Base-by-base conservation (phyloP, 371 early-diverging fungal genomes). In the Amoeboaphelidium protococcarum region DNA sequence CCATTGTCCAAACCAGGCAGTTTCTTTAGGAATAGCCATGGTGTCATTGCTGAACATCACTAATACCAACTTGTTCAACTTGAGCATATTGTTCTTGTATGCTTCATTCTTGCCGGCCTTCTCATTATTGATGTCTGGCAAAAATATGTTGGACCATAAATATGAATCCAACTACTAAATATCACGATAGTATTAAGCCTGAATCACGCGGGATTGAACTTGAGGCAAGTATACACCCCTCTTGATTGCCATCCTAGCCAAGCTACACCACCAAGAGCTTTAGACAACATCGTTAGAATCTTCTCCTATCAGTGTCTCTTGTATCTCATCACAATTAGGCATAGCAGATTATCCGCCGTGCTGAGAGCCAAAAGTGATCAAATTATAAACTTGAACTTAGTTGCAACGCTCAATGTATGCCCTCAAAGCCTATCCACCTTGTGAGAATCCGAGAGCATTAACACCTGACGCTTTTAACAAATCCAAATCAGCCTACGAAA, bases 101-200 rank as follows among this genome's bases (percentile, higher is more conserved):
- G 3, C 3, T 23, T 22, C 19, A 40, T 49, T 49, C 46, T 49
- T 41, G 13, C 4, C 22, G 22, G 44, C 13, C 13, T 24, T 19
- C 24, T 49, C 50, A 42, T 49, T 49, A 40, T 49, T 49, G 13
- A 49, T 44, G 23, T 49, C 50, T 1, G 50, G 25, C 24, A 49
- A 26, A 42, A 49, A 49, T 10, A 1, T 49, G 2, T 10, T n/a
- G 23, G 24, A 25, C n/a, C 45, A 25, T 24, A 49, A 45, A n/a
- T 49, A 49, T 23, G n/a, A 21, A 0, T 44, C 45, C n/a, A 25
- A 49, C 23, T 26, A n/a, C 13, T 40, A 13, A 13, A 26, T 3
- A 44, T 43, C 50, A 2, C 31, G 24, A 13, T 26, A 50, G 45
- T 50, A 50, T 40, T 50, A 47, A 13, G 50, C 50, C 40, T 50